phyloP scores from a whole-genome alignment of 805 yeast species.

The Monosporozyma yasuniensis region DNA sequence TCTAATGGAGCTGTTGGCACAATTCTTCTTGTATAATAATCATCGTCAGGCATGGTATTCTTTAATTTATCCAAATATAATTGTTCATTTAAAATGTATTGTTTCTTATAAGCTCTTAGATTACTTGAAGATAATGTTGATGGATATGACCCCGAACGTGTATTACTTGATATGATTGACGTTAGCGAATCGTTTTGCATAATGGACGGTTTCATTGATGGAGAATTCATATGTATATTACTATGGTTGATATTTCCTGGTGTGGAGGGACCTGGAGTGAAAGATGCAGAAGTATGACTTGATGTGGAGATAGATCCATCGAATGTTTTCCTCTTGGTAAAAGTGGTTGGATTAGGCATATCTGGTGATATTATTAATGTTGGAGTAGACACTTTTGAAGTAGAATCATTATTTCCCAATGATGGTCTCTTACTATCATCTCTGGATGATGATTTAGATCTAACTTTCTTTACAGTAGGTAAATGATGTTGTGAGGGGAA shows the following conservation, averaged over 20 bases:
- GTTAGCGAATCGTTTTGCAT: constrained; percentile 1
- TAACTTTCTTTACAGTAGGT: not conserved
- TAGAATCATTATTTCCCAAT: not conserved
- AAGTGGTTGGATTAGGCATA: not conserved
- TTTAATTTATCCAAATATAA: constrained; percentile 55
- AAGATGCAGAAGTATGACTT: not conserved
- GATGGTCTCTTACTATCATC: not conserved
- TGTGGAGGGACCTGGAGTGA: not conserved
- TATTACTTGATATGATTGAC: constrained; percentile 2
- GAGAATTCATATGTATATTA: not conserved
- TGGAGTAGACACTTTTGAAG: constrained; percentile 12
- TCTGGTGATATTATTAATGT: constrained; percentile 11
- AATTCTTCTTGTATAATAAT: constrained; percentile 63
- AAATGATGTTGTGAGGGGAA: not conserved
- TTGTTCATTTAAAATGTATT: constrained; percentile 47
- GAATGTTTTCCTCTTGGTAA: not conserved
- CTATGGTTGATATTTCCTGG: not conserved
- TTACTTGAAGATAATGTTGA: constrained; percentile 2
- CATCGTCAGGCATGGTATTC: constrained; percentile 59
- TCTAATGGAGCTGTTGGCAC: constrained; percentile 29
- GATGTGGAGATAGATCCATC: not conserved
- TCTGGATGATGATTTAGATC: not conserved
- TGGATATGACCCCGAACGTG: not conserved
- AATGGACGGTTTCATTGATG: not conserved
- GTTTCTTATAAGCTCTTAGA: constrained; percentile 19